Evolutionary conservation across 305 asterid genomes (phyloP).

Genomic region (Fraxinus ornus): DNA sequence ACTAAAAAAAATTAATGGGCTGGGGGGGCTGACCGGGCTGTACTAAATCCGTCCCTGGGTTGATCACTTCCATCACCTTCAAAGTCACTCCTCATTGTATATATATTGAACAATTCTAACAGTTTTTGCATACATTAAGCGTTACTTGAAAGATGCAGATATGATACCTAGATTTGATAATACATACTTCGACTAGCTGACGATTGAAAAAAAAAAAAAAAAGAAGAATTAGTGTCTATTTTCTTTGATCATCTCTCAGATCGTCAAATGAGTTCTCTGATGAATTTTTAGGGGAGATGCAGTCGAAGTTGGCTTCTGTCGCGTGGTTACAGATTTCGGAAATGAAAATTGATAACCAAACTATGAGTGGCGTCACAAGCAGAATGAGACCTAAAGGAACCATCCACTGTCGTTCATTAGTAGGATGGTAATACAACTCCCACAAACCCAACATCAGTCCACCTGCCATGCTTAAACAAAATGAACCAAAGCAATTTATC

Average conservation of each 20-base stretch:
- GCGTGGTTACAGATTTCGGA: conserved; percentile 29
- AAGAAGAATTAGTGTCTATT: not conserved
- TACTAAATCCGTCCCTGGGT: too few species aligned
- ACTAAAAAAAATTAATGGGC: too few species aligned
- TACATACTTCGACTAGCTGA: not conserved
- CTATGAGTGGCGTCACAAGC: conserved; percentile 38
- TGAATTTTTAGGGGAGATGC: too few species aligned
- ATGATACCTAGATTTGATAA: not conserved
- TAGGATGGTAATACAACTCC: conserved; percentile 39
- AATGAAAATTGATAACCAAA: conserved; percentile 30
- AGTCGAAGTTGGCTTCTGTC: not conserved
- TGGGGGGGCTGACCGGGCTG: too few species aligned
- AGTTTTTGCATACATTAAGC: too few species aligned
- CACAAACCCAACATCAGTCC: conserved; percentile 45
- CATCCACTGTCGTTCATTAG: conserved; percentile 55
- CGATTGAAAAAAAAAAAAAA: not conserved
- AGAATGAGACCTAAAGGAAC: conserved; percentile 60
- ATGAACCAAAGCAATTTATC: conserved; percentile 34
- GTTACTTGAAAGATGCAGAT: not conserved
- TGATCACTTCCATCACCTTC: too few species aligned
- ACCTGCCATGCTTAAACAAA: conserved; percentile 39
- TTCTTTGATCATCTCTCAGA: not conserved
- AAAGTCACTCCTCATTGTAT: too few species aligned
- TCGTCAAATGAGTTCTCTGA: not conserved
- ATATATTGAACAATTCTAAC: too few species aligned